Conservation (phyloP, 345 rosid genomes). For the Orychophragmus violaceus region DNA sequence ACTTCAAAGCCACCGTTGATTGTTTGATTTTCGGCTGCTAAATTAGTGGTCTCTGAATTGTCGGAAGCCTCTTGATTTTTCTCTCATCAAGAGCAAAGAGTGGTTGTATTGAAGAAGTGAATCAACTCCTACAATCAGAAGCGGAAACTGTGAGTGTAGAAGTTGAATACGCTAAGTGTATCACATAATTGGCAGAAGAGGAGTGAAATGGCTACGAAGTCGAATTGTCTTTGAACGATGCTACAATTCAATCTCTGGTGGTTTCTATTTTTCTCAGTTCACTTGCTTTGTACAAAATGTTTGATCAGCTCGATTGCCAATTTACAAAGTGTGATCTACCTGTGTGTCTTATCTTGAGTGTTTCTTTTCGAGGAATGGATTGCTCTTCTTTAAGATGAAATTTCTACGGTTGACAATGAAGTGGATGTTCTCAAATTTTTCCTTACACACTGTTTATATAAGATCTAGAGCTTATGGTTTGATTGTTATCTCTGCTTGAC, state of each 20-base stretch:
- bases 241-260: slow-evolving; percentile 53
- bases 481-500: not conserved
- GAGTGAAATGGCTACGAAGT: slow-evolving; percentile 61
- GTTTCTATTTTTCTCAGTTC: slow-evolving; percentile 22
- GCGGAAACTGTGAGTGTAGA: slow-evolving; percentile 43
- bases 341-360: not conserved
- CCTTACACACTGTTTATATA: too few relatives aligned
- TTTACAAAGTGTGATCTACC: not conserved
- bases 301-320: not conserved
- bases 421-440: too few relatives aligned
- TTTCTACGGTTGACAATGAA: slow-evolving; percentile 36
- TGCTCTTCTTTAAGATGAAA: slow-evolving; percentile 44
- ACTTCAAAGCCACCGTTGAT: too few relatives aligned
- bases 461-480: too few relatives aligned
- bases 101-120: slow-evolving; percentile 43
- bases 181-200: slow-evolving; percentile 53
- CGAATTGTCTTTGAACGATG: too few relatives aligned
- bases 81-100: slow-evolving; percentile 48
- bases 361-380: slow-evolving; percentile 44
- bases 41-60: too few relatives aligned
- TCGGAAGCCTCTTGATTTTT: too few relatives aligned
- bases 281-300: too few relatives aligned
- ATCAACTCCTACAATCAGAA: slow-evolving; percentile 38
- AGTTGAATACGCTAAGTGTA: slow-evolving; percentile 41
- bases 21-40: too few relatives aligned